Evolutionary conservation across 2,329 filamentous ascomycete genomes (phyloP).

Genomic region (Arthrobotrys iridis): DNA sequence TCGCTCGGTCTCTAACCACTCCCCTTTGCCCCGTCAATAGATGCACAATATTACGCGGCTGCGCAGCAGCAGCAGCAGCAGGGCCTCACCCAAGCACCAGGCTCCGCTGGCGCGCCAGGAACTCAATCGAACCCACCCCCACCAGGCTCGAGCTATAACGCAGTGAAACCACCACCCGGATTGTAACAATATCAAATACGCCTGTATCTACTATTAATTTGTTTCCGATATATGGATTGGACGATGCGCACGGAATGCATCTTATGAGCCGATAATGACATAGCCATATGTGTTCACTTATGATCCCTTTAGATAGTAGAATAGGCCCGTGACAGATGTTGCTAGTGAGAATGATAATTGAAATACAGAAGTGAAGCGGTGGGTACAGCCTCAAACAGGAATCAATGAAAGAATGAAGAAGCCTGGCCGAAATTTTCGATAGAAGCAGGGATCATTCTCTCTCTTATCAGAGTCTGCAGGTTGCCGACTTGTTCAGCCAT

Average conservation of each 20-base stretch:
- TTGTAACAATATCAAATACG: neutral
- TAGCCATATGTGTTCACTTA: neutral
- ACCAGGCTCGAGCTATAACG: constrained; percentile 31
- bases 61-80: constrained; percentile 42
- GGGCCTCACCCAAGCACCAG: constrained; percentile 15
- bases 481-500: neutral
- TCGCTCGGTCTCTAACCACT: neutral
- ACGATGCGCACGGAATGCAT: neutral
- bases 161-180: constrained; percentile 46
- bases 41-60: constrained; percentile 52
- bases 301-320: neutral
- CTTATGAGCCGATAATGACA: neutral
- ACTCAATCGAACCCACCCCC: constrained; percentile 28
- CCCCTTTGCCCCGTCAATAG: neutral
- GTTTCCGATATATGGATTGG: neutral
- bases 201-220: constrained; percentile 13
- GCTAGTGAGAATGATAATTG: neutral
- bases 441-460: neutral
- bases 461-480: neutral
- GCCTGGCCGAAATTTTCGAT: neutral
- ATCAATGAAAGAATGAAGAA: neutral
- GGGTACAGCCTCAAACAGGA: neutral
- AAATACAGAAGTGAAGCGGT: neutral
- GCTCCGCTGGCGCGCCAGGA: constrained; percentile 39
- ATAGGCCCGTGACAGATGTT: neutral